These are phyloP conservation scores for Mucor piriformis DNA, from an alignment of 371 early-diverging fungal species.

Conservation along the genomic window DNA sequence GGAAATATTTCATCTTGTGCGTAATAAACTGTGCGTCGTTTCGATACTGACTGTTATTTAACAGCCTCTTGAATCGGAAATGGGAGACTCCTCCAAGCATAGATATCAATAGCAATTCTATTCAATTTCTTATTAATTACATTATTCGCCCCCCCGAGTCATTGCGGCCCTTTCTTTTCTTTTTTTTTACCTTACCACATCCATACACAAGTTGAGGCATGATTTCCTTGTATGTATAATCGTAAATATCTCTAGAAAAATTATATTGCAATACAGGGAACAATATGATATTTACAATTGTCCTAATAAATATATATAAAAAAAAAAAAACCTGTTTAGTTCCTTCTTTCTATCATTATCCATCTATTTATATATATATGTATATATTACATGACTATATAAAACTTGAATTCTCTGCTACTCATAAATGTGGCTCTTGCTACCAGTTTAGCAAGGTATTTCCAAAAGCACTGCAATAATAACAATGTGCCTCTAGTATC, in stretches of 20 bases:
- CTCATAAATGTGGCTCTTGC: constrained; percentile 53
- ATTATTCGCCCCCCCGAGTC: too few species aligned
- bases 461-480: constrained; percentile 59
- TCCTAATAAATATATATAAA: constrained; percentile 26
- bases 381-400: constrained; percentile 44
- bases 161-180: too few species aligned
- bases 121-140: background rate
- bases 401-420: constrained; percentile 52
- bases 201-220: constrained; percentile 54
- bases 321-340: background rate
- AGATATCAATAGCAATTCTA: constrained; percentile 41
- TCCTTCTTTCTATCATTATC: too few species aligned
- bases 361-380: background rate
- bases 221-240: constrained; percentile 47
- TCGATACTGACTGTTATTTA: constrained; percentile 25
- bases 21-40: constrained; percentile 38
- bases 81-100: constrained; percentile 51
- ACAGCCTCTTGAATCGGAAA: constrained; percentile 43
- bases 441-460: constrained; percentile 54
- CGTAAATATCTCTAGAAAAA: constrained; percentile 42
- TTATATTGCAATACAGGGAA: constrained; percentile 52
- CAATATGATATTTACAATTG: constrained; percentile 30
- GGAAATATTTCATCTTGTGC: constrained; percentile 44
- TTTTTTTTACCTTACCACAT: constrained; percentile 25
- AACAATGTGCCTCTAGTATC: constrained; percentile 53